Evolutionary conservation across 352 stramenopile species (phyloP), one percentile per base, ranked within the genome.

Genomic region (Phytophthora sojae): DNA sequence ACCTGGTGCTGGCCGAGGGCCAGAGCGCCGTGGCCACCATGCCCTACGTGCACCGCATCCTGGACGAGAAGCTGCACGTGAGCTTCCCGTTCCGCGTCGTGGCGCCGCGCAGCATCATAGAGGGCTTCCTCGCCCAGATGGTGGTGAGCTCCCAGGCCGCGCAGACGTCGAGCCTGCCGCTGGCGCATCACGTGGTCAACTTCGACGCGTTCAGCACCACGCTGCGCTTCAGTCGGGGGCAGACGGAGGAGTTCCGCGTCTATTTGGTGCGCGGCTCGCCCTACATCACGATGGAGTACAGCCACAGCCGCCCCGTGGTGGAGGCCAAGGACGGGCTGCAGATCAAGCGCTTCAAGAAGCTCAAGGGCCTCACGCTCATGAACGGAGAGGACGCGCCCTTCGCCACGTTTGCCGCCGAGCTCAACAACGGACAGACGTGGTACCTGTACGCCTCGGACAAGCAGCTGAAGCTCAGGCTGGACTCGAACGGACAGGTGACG

Each of bases 11-110:
- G 29, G 81, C 80, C 21, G 62, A 90, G 29, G 85, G 88, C 65
- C 76, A 86, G 35, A 77, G 78, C 51, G 60, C 76, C 47, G 79
- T 95, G 29, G 78, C 79, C n/a, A 79, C 83, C 57, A 82, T 93
- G 75, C 88, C 88, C 15, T 95, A 95, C 71, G 76, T 80, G 15
- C 65, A 91, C 64, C 82, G 81, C 19, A 55, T 95, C 45, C 15
- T 88, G 9, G 57, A 79, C 52, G 69, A 86, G 63, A 82, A 88
- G 60, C 73, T 93, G 58, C 84, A 93, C 57, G 81, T 91, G 61
- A 87, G 76, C 61, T 94, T 92, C 62, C 88, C 88, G 26, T 95
- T 95, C 77, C 88, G 88, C 62, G 88, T 95, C 54, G 86, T 94
- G 26, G 65, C 82, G 57, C 73, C 83, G 4, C 69, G 54, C 6